Percentiles rank a stretch among this genome's conserved stretches.
phyloP scores from a whole-genome alignment of 2,329 filamentous ascomycete species.

The Diplodia seriata region DNA sequence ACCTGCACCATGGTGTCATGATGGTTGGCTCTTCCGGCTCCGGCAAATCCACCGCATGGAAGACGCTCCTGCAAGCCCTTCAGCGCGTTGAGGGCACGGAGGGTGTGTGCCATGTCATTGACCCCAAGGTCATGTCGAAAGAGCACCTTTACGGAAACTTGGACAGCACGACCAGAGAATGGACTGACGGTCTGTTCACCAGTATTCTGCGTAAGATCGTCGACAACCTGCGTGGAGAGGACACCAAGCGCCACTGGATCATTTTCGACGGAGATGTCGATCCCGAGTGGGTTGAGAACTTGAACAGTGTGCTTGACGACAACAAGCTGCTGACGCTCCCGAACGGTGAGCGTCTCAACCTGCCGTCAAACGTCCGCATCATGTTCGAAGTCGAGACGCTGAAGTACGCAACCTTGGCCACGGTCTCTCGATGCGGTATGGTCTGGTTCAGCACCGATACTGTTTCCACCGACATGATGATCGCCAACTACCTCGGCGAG shows the following conservation, averaged over 20 bases:
- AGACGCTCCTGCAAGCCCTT: slow-evolving; percentile 85
- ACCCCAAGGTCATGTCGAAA: slow-evolving; percentile 99
- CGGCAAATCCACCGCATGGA: slow-evolving; percentile 96
- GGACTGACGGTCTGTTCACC: slow-evolving; percentile 98
- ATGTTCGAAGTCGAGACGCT: slow-evolving; percentile 99
- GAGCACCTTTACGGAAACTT: slow-evolving; percentile 95
- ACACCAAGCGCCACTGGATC: slow-evolving; percentile 97
- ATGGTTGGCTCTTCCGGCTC: slow-evolving; percentile 99
- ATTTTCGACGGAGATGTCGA: slow-evolving; percentile 99
- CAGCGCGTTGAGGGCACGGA: slow-evolving; percentile 91
- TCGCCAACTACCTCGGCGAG: slow-evolving; percentile 85
- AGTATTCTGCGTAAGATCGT: slow-evolving; percentile 98
- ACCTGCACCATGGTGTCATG: slow-evolving; percentile 99
- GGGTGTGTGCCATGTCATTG: slow-evolving; percentile 95
- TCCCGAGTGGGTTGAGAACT: slow-evolving; percentile 98
- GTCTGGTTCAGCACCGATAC: slow-evolving; percentile 99
- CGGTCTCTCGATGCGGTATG: slow-evolving; percentile 99
- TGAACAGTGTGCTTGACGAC: slow-evolving; percentile 99
- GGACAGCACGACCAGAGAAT: slow-evolving; percentile 95
- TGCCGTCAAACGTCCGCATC: slow-evolving; percentile 94
- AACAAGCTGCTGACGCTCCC: slow-evolving; percentile 97
- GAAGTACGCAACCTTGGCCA: slow-evolving; percentile 96
- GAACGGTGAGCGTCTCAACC: slow-evolving; percentile 95
- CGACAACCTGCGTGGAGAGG: slow-evolving; percentile 96
- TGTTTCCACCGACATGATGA: slow-evolving; percentile 90